A percentile compares a stretch with the other conserved stretches of the same genome.
Conservation (phyloP, 2,329 filamentous ascomycete genomes). For the Bipolaris bicolor region DNA sequence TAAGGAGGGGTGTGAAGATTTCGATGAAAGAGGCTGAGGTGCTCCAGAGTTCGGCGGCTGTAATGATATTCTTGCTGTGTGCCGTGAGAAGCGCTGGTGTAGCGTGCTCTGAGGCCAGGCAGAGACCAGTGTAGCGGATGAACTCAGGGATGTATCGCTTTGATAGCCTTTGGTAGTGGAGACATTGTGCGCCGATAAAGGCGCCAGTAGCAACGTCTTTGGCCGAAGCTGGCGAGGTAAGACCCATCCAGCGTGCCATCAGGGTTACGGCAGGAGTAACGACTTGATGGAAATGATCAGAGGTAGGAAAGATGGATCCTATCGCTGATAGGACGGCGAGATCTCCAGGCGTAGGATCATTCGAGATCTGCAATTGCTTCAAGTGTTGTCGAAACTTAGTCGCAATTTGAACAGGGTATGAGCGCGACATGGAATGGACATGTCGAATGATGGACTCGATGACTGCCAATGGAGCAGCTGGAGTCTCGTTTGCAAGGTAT, state of each 20-base stretch:
- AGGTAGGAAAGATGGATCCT: constrained; percentile 86
- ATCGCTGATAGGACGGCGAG: constrained; percentile 83
- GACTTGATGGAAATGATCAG: constrained; percentile 95
- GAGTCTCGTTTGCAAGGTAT: constrained; percentile 60
- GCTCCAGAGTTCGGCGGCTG: constrained; percentile 75
- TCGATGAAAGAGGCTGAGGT: constrained; percentile 77
- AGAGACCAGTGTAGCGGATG: constrained; percentile 79
- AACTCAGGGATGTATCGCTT: constrained; percentile 91
- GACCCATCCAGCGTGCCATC: constrained; percentile 82
- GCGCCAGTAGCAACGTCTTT: constrained; percentile 74
- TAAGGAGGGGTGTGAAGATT: constrained; percentile 69
- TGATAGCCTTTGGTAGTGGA: constrained; percentile 83
- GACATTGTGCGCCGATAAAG: constrained; percentile 76
- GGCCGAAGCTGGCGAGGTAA: constrained; percentile 70
- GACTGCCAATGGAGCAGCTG: constrained; percentile 66
- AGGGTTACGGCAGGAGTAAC: constrained; percentile 86
- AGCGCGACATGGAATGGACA: constrained; percentile 89
- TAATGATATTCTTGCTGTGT: constrained; percentile 68
- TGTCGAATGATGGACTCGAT: constrained; percentile 86
- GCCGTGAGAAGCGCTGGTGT: constrained; percentile 60
- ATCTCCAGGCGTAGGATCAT: constrained; percentile 70
- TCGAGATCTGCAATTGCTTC: constrained; percentile 58
- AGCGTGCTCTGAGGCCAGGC: constrained; percentile 58
- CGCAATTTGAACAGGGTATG: constrained; percentile 78
- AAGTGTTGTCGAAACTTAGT: constrained; percentile 79